Conservation (phyloP, 2,329 filamentous ascomycete species). For the Didymella arachidicola region DNA sequence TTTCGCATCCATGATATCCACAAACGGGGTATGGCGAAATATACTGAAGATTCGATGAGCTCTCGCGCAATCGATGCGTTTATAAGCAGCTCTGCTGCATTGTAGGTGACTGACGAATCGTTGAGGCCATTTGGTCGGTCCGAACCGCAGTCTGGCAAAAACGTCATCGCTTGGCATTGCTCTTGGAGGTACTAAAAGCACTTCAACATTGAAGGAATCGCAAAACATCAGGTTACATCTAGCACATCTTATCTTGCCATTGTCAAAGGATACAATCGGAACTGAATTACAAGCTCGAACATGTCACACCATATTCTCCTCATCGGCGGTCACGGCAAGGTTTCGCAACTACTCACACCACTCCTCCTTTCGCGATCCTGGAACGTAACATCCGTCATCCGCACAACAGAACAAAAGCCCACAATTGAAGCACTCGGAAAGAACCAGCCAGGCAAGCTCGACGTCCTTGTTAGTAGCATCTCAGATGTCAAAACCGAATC, state of each 20-base stretch:
- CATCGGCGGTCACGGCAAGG: conserved; percentile 82
- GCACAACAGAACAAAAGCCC: conserved; percentile 71
- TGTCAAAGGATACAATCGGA: too few relatives aligned
- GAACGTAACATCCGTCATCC: conserved; percentile 80
- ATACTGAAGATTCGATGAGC: neutral
- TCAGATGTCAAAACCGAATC: conserved; percentile 72
- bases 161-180: conserved; percentile 18
- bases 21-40: conserved; percentile 1
- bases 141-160: conserved; percentile 7
- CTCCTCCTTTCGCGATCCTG: conserved; percentile 77
- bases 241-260: too few relatives aligned
- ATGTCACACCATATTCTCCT: conserved; percentile 64
- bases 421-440: conserved; percentile 69
- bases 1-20: neutral
- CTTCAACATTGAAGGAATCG: neutral
- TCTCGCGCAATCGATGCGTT: conserved; percentile 19
- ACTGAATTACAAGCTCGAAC: too few relatives aligned
- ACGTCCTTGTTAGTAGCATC: conserved; percentile 73
- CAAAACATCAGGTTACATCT: too few relatives aligned
- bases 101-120: conserved; percentile 9
- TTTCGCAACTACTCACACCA: conserved; percentile 77
- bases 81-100: conserved; percentile 13
- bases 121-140: conserved; percentile 5
- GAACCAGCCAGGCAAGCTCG: conserved; percentile 68
- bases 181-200: conserved; percentile 18